These are phyloP conservation scores for Podaxis sp. DNA, from an alignment of 768 basidiomycete species.

Conservation along the genomic window DNA sequence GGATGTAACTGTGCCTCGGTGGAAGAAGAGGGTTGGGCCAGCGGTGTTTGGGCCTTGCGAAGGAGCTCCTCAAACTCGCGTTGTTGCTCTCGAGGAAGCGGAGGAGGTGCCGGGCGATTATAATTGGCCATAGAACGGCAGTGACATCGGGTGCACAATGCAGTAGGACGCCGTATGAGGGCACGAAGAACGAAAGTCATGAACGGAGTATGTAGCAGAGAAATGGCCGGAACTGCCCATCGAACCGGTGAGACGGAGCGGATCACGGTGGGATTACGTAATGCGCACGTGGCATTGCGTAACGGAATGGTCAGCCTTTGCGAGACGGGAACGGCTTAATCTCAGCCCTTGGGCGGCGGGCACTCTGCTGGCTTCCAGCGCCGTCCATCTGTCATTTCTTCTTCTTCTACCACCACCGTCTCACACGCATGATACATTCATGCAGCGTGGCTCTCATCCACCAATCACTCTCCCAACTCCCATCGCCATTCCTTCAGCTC, in stretches of 20 bases:
- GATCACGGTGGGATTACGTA: conserved; percentile 1
- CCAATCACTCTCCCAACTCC: conserved; percentile 11
- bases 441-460: conserved; percentile 4
- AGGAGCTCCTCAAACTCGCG: conserved; percentile 86
- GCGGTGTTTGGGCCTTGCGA: conserved; percentile 53
- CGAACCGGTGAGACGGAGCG: neutral
- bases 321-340: neutral
- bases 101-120: conserved; percentile 68
- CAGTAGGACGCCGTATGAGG: neutral
- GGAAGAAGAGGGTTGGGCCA: conserved; percentile 27
- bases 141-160: neutral
- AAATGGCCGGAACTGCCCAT: neutral
- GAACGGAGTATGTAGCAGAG: neutral
- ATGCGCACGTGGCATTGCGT: conserved; percentile 11
- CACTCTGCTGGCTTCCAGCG: conserved; percentile 1
- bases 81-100: conserved; percentile 74
- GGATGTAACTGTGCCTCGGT: conserved; percentile 58
- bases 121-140: conserved; percentile 34
- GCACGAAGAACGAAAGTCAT: neutral
- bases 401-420: neutral
- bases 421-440: conserved; percentile 1
- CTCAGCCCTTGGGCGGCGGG: neutral
- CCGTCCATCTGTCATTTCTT: neutral
- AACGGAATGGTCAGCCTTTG: conserved; percentile 1
- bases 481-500: conserved; percentile 7